Percentiles rank a stretch among this genome's conserved stretches.
Conservation (phyloP, 148 eudicot species). For the Camellia japonica region DNA sequence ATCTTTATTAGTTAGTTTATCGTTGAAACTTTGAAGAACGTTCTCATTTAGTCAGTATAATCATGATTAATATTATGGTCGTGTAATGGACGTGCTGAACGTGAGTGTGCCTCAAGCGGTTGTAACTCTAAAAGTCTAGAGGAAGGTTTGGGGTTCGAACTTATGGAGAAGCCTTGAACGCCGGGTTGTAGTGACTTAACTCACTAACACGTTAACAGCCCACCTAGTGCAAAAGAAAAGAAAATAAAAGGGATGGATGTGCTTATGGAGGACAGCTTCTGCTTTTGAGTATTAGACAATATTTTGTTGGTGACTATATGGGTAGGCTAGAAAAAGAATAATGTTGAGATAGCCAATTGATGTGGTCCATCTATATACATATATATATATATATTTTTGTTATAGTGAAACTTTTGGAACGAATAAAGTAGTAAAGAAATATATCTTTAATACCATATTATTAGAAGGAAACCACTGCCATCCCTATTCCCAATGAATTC, state of each 20-base stretch:
- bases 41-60: neutral
- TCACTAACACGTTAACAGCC: no score
- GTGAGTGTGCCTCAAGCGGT: no score
- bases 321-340: neutral
- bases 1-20: neutral
- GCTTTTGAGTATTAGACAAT: no score
- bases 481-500: neutral
- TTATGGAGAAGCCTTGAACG: no score
- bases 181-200: no score
- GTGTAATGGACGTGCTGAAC: neutral
- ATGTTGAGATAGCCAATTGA: neutral
- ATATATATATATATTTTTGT: neutral
- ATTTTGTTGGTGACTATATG: neutral
- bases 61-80: neutral
- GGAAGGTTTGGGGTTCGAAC: no score
- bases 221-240: no score
- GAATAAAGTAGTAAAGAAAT: neutral
- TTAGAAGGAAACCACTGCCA: conserved; percentile 5
- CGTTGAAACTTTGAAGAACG: neutral
- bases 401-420: neutral
- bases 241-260: neutral
- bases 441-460: neutral
- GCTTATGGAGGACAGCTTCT: neutral
- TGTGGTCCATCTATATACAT: neutral
- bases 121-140: no score